Percentiles rank a stretch among this genome's conserved stretches.
phyloP scores from a whole-genome alignment of 2,329 filamentous ascomycete genomes.

The Phyllosticta citrichinensis region DNA sequence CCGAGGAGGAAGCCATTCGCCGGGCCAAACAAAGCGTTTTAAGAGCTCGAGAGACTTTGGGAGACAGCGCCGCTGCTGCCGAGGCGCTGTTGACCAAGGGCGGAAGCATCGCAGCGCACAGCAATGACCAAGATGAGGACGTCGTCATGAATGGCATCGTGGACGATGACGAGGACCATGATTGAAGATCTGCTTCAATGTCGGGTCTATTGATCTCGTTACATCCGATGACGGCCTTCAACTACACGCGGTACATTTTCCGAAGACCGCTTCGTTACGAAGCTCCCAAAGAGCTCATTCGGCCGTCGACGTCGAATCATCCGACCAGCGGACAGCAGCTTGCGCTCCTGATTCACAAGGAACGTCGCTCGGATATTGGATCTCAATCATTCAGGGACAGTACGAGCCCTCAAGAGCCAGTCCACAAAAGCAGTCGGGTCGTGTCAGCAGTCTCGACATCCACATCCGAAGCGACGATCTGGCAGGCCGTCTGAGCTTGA shows the following conservation, averaged over 20 bases:
- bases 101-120: not conserved
- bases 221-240: not conserved
- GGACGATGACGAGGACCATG: not conserved
- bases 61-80: not conserved
- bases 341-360: not conserved
- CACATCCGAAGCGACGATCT: not conserved
- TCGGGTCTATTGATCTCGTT: not conserved
- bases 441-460: not conserved
- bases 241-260: not conserved
- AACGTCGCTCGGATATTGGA: not conserved
- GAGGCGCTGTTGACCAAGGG: not conserved
- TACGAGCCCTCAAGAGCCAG: not conserved
- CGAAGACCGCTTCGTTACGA: not conserved
- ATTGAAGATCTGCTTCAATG: not conserved
- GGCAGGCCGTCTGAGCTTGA: not conserved
- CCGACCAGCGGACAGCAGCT: not conserved
- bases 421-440: not conserved
- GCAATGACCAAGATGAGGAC: not conserved
- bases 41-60: not conserved
- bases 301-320: not conserved
- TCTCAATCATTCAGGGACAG: not conserved
- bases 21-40: constrained; percentile 46
- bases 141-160: not conserved
- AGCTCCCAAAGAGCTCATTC: not conserved
- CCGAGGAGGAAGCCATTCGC: constrained; percentile 78